These are phyloP conservation scores for Bruguiera gymnorhiza DNA, from an alignment of 345 rosid genomes.

Conservation along the genomic window DNA sequence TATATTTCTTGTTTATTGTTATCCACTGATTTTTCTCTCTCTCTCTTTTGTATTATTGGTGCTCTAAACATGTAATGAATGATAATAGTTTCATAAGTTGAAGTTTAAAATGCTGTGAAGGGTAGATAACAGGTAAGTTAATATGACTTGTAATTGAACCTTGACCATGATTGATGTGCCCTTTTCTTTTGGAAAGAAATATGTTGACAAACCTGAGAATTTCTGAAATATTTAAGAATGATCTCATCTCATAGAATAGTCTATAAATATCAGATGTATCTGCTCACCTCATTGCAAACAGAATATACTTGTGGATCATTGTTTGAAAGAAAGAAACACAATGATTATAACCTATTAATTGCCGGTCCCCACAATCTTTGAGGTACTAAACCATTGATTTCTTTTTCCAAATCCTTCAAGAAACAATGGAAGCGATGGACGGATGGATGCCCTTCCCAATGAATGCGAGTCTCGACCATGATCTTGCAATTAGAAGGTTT, in stretches of 20 bases:
- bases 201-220: neutral
- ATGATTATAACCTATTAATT: neutral
- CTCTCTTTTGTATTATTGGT: no score
- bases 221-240: neutral
- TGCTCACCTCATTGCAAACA: slow-evolving; percentile 3
- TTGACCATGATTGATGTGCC: slow-evolving; percentile 1
- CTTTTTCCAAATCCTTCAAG: slow-evolving; percentile 16
- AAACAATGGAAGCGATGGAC: slow-evolving; percentile 38
- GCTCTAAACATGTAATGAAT: neutral
- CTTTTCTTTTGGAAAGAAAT: neutral
- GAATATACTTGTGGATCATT: slow-evolving; percentile 3
- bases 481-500: slow-evolving; percentile 56
- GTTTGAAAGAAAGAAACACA: neutral
- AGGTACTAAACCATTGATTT: neutral
- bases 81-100: neutral
- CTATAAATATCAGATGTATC: neutral
- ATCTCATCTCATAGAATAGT: neutral
- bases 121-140: neutral
- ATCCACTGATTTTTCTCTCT: no score
- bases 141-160: neutral
- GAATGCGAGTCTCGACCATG: slow-evolving; percentile 41
- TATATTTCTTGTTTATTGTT: no score
- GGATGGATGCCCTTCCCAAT: slow-evolving; percentile 35
- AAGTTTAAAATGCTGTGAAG: neutral
- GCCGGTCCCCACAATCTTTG: neutral